phyloP scores from a whole-genome alignment of 371 early-diverging fungal species.

The Syncephalastrum racemosum region DNA sequence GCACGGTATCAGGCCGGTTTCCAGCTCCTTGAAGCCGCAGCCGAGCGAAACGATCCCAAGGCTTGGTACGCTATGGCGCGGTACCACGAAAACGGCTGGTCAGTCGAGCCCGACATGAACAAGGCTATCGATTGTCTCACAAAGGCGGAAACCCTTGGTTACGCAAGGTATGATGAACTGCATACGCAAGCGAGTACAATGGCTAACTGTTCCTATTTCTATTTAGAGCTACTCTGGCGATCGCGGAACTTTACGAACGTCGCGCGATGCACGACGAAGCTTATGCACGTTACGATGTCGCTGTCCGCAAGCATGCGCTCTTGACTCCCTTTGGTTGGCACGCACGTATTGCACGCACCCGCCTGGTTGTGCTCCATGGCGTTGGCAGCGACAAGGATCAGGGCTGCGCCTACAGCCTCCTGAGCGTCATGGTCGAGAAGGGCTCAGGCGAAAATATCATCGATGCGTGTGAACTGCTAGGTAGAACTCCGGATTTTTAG shows the following conservation, averaged over 20 bases:
- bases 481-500: conserved; percentile 2
- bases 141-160: conserved; percentile 23
- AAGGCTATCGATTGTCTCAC: conserved; percentile 26
- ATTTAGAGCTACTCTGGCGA: conserved; percentile 21
- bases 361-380: conserved; percentile 14
- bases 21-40: conserved; percentile 12
- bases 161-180: conserved; percentile 20
- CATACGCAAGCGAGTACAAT: background rate
- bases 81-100: conserved; percentile 27
- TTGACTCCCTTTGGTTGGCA: conserved; percentile 17
- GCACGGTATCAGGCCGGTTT: conserved; percentile 15
- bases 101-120: conserved; percentile 5
- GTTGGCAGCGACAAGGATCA: conserved; percentile 5
- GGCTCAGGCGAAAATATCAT: conserved; percentile 4
- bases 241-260: conserved; percentile 17
- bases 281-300: conserved; percentile 9
- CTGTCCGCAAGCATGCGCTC: conserved; percentile 7
- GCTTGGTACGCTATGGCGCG: conserved; percentile 24
- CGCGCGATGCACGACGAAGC: conserved; percentile 12
- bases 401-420: conserved; percentile 4
- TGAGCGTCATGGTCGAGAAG: conserved; percentile 14
- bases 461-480: conserved; percentile 22
- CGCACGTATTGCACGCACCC: conserved; percentile 12
- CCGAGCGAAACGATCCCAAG: conserved; percentile 11
- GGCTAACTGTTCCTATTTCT: background rate